A percentile compares a stretch with the other conserved stretches of the same genome.
Evolutionary conservation across 2,329 filamentous ascomycete species (phyloP).

Genomic region (Ustilaginoidea virens): DNA sequence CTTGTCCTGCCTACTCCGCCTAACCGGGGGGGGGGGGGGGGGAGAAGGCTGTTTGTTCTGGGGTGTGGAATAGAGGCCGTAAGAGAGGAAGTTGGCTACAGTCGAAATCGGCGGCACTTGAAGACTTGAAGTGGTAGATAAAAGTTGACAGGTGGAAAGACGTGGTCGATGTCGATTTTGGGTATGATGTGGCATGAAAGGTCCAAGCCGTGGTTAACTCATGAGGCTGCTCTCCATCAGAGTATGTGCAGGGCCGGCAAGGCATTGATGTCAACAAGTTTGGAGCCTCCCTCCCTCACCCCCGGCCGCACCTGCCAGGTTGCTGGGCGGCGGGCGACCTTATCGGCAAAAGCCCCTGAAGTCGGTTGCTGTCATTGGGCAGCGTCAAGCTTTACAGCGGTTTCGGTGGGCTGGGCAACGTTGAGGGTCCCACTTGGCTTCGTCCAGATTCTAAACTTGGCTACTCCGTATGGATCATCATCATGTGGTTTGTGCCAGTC

Average conservation of each 20-base stretch:
- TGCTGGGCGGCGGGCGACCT: conserved; percentile 18
- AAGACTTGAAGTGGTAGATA: neutral
- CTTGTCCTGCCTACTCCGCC: conserved; percentile 23
- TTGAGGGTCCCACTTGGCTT: conserved; percentile 1
- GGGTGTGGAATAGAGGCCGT: too few species aligned
- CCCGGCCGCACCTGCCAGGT: conserved; percentile 18
- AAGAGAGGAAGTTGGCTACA: neutral
- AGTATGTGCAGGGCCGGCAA: conserved; percentile 7
- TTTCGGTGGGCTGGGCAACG: conserved; percentile 1
- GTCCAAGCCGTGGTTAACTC: conserved; percentile 11
- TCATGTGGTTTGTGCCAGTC: too few species aligned
- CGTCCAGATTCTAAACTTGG: neutral
- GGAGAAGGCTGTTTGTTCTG: too few species aligned
- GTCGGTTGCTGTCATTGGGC: conserved; percentile 6
- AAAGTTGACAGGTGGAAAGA: conserved; percentile 1
- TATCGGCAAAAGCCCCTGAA: conserved; percentile 1
- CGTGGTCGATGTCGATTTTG: conserved; percentile 9
- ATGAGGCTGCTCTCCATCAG: too few species aligned
- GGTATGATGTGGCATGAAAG: conserved; percentile 10
- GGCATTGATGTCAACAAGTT: conserved; percentile 30
- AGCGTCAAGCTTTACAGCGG: neutral
- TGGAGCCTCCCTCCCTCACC: too few species aligned
- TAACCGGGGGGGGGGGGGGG: conserved; percentile 1
- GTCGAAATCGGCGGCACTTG: conserved; percentile 1
- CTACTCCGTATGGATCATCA: too few species aligned